Evolutionary conservation across 208 protist species (phyloP).

Genomic region (Crithidia fasciculata): DNA sequence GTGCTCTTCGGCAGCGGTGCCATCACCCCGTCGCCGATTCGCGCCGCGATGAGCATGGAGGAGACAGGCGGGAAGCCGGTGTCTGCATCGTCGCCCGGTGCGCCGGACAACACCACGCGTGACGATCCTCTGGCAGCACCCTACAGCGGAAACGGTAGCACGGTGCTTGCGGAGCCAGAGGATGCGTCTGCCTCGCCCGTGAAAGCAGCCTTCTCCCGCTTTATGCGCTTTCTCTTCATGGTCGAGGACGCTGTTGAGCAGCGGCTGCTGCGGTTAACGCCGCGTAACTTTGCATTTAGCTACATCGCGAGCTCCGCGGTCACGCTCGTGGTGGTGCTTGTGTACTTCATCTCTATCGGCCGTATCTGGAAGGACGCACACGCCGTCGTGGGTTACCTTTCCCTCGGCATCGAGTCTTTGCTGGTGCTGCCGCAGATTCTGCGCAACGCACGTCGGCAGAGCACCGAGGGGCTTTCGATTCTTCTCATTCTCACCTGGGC

Average conservation of each 20-base stretch:
- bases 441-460: constrained; percentile 65
- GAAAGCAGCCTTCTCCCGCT: neutral
- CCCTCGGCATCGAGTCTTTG: constrained; percentile 68
- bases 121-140: no score
- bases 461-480: constrained; percentile 65
- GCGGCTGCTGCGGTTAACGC: constrained; percentile 30
- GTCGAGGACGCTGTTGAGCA: constrained; percentile 43
- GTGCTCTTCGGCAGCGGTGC: constrained; percentile 4
- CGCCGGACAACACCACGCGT: neutral
- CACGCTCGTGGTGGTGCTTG: constrained; percentile 30
- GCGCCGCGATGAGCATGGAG: neutral
- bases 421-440: constrained; percentile 82
- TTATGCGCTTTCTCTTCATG: constrained; percentile 31
- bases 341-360: constrained; percentile 41
- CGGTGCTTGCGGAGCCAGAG: neutral
- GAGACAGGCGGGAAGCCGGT: neutral
- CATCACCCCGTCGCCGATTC: neutral
- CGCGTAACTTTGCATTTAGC: constrained; percentile 30
- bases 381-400: constrained; percentile 63
- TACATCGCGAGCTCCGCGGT: constrained; percentile 24
- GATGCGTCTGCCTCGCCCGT: neutral
- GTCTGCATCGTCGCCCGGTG: neutral
- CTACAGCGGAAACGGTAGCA: neutral
- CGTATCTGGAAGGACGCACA: constrained; percentile 11
- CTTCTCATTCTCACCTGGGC: constrained; percentile 77